phyloP scores from a whole-genome alignment of 129 eudicot genomes.

The Lactuca saligna region DNA sequence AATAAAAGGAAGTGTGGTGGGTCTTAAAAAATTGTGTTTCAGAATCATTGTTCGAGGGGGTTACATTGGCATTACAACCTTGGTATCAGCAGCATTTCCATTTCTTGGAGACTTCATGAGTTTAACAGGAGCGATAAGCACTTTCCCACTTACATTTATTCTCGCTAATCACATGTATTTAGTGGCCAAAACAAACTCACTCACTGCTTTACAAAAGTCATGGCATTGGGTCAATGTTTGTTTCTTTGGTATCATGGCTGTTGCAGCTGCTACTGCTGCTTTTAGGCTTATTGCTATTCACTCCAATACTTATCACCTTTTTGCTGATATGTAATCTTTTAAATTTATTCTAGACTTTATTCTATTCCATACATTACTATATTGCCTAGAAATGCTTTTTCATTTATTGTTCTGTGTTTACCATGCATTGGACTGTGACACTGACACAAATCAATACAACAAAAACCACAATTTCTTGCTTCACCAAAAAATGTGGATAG shows the following conservation, averaged over 20 bases:
- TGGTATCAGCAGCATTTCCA: slow-evolving; percentile 75
- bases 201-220: slow-evolving; percentile 35
- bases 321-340: slow-evolving; percentile 61
- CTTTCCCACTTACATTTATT: slow-evolving; percentile 92
- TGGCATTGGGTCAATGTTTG: slow-evolving; percentile 93
- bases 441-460: not conserved
- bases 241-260: slow-evolving; percentile 57
- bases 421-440: no score
- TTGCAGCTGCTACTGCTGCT: slow-evolving; percentile 79
- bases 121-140: slow-evolving; percentile 86
- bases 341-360: not conserved
- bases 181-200: slow-evolving; percentile 54
- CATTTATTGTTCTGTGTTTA: no score
- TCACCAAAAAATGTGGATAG: not conserved
- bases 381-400: not conserved
- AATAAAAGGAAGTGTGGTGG: slow-evolving; percentile 64
- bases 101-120: slow-evolving; percentile 98
- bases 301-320: slow-evolving; percentile 62
- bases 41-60: slow-evolving; percentile 74
- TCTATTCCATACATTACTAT: slow-evolving; percentile 6
- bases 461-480: no score
- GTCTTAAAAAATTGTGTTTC: slow-evolving; percentile 52
- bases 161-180: slow-evolving; percentile 97
- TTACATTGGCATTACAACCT: slow-evolving; percentile 55
- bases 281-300: slow-evolving; percentile 68